Conservation (phyloP, 345 rosid species). For the Salix suchowensis region DNA sequence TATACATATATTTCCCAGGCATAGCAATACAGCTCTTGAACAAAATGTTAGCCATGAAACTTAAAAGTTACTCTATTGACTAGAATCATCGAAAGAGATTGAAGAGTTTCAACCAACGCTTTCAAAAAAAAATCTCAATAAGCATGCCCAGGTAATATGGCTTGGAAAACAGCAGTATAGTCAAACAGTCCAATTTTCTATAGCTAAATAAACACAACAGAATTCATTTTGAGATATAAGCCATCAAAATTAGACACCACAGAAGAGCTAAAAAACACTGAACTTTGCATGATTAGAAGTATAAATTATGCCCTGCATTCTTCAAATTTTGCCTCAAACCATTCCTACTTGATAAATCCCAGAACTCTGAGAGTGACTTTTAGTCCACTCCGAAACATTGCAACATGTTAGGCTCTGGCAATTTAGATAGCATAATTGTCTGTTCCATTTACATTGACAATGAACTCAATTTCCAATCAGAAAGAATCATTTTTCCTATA, state of each 20-base stretch:
- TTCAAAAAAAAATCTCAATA: no score
- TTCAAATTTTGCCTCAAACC: not conserved
- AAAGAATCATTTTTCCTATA: not conserved
- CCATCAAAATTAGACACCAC: no score
- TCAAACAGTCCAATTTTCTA: no score
- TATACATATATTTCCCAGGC: not conserved
- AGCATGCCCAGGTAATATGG: no score
- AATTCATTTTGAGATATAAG: no score
- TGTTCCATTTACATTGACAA: not conserved
- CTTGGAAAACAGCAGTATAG: no score
- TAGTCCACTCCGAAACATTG: not conserved
- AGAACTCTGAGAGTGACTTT: not conserved
- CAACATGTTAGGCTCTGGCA: not conserved
- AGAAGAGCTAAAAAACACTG: no score
- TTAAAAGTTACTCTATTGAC: not conserved
- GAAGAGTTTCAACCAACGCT: no score
- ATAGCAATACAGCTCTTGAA: not conserved
- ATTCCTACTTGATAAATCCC: not conserved
- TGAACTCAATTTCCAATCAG: not conserved
- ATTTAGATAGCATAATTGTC: not conserved
- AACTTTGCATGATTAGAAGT: not conserved
- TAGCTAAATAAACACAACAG: no score
- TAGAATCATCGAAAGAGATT: not conserved
- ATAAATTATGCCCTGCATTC: not conserved
- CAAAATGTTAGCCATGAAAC: not conserved